Evolutionary conservation across 306 rosid species (phyloP).

Genomic region (Acacia acuminata): DNA sequence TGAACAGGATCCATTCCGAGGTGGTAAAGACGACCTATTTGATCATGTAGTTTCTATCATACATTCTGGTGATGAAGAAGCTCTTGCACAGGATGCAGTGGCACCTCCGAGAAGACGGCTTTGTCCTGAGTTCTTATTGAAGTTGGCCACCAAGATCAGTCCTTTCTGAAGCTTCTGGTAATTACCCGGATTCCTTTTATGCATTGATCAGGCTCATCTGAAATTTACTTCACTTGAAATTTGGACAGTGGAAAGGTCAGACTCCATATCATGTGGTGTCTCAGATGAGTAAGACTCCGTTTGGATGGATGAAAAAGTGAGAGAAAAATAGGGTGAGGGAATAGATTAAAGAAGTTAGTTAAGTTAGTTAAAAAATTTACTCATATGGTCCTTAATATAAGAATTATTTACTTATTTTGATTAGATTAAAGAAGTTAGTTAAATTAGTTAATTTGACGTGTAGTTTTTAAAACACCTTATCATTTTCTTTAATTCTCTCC

Average conservation of each 20-base stretch:
- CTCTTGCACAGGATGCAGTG: slow-evolving; percentile 60
- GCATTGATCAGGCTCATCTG: background rate
- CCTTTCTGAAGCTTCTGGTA: slow-evolving; percentile 59
- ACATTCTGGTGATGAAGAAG: slow-evolving; percentile 73
- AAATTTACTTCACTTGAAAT: background rate
- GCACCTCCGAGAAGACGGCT: slow-evolving; percentile 78
- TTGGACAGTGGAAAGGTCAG: background rate
- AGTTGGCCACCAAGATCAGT: slow-evolving; percentile 66
- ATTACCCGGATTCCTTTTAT: slow-evolving; percentile 12
- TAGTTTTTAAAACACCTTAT: no score
- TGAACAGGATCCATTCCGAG: slow-evolving; percentile 91
- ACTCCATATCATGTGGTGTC: background rate
- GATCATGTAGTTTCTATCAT: slow-evolving; percentile 62
- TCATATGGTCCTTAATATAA: no score
- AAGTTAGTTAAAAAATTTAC: no score
- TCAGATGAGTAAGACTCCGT: background rate
- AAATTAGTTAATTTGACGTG: no score
- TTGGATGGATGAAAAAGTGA: no score
- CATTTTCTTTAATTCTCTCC: no score
- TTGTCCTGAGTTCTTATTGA: slow-evolving; percentile 81
- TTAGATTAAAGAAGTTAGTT: no score
- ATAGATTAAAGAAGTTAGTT: no score
- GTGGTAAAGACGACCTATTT: slow-evolving; percentile 82
- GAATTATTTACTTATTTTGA: no score
- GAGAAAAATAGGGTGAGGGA: no score